Conservation (phyloP, 768 basidiomycete genomes). For the Collybia sp. region DNA sequence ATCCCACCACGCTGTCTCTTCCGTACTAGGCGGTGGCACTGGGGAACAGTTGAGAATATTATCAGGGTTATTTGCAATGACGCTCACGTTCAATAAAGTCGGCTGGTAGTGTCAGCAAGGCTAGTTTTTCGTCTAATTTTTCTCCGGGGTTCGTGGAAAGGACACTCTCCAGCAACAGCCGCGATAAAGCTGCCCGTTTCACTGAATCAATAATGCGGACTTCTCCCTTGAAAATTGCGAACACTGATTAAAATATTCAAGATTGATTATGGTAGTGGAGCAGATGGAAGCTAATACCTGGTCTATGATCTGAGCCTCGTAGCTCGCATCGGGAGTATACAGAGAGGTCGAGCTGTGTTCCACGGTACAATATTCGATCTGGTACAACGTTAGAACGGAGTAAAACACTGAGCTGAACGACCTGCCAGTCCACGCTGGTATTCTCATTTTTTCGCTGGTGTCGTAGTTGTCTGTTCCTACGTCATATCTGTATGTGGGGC, state of each 20-base stretch:
- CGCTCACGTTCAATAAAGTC: conserved; percentile 41
- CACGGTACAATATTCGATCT: conserved; percentile 94
- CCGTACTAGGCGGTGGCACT: conserved; percentile 88
- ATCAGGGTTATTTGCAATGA: conserved; percentile 1
- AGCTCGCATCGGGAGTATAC: conserved; percentile 85
- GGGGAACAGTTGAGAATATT: not conserved
- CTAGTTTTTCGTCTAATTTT: conserved; percentile 67
- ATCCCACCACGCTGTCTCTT: conserved; percentile 79
- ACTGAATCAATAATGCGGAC: conserved; percentile 75
- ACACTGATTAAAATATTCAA: conserved; percentile 52
- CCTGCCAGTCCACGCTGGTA: conserved; percentile 96
- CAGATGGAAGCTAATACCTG: conserved; percentile 43
- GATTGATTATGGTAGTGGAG: not conserved
- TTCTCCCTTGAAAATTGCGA: conserved; percentile 73
- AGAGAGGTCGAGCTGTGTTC: conserved; percentile 62
- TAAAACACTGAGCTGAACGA: not conserved
- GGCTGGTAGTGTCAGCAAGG: conserved; percentile 45
- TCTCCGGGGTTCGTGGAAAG: conserved; percentile 61
- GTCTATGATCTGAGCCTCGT: conserved; percentile 91
- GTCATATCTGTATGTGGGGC: conserved; percentile 93
- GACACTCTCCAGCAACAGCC: conserved; percentile 61
- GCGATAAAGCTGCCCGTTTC: conserved; percentile 69
- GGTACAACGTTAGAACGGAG: conserved; percentile 4
- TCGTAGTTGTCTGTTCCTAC: conserved; percentile 84
- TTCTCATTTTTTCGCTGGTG: conserved; percentile 91